Base-by-base conservation (phyloP, 2,329 filamentous ascomycete genomes). In the Bipolaris cookei region DNA sequence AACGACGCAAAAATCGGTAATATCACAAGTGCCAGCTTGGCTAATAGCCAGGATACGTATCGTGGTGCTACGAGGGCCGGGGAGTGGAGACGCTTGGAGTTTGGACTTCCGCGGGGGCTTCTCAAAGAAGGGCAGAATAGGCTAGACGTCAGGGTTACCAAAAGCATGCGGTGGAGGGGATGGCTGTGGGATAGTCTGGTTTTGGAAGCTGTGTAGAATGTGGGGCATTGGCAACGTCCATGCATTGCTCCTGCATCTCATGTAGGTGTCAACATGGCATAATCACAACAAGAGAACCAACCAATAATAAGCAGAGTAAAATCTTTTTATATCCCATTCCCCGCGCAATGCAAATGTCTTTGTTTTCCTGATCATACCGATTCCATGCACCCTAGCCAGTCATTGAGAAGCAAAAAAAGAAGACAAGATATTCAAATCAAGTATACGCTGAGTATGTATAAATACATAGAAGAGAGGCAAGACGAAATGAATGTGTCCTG, bases 61-160 rank as follows among this genome's bases (percentile, higher is more conserved):
- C 74, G 81, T n/a, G 79, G 77, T 8, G 79, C 75, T 18, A 83
- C 80, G 6, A 67, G 69, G 21, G 79, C 78, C 4, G 81, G 81
- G 1, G 81, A 83, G 69, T 82, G 80, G 80, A 71, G 78, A 51
- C 71, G 79, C 18, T 75, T 81, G 21, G 78, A 83, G 67, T 80
- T 77, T 50, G 56, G 59, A 0, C 64, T 80, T 11, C 56, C 54
- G 2, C 65, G 64, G 23, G 72, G 64, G 8, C 50, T 50, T 34
- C 56, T 80, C 54, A 72, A 62, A 51, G 46, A 60, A 7, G 78
- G 75, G 3, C 55, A 54, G 48, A 80, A 79, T 52, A 71, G 58
- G 47, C 39, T 80, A 34, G 75, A 76, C 25, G 73, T 80, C 47
- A 66, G 62, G 18, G 76, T 80, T 18, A 74, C 70, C 13, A 69